Conservation (phyloP, 129 eudicot genomes). For the Kitagawia praeruptora region DNA sequence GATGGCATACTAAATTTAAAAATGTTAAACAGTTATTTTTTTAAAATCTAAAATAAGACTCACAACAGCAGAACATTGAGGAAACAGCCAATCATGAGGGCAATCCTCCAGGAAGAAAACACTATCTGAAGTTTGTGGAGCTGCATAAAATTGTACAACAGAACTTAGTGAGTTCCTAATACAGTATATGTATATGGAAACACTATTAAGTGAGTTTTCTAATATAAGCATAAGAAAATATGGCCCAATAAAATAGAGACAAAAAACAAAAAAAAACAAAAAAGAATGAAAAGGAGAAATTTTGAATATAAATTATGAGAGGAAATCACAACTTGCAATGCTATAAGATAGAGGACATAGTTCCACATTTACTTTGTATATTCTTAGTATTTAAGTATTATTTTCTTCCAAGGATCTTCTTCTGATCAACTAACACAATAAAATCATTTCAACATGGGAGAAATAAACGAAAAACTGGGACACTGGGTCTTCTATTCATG, state of each 20-base stretch:
- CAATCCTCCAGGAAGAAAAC: constrained; percentile 72
- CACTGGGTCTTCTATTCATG: neutral
- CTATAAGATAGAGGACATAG: neutral
- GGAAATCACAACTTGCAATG: neutral
- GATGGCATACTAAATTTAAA: neutral
- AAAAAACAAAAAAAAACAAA: no score
- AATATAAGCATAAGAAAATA: neutral
- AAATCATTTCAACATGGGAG: neutral
- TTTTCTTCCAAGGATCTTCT: neutral
- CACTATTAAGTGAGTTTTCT: neutral
- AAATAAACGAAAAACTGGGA: neutral
- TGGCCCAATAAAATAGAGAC: neutral
- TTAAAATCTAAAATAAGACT: constrained; percentile 26
- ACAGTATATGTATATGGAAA: neutral
- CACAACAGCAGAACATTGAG: constrained; percentile 95
- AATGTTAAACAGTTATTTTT: neutral
- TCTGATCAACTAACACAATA: neutral
- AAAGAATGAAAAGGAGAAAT: neutral
- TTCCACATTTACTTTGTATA: neutral
- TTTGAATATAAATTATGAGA: neutral
- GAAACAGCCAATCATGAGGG: constrained; percentile 98
- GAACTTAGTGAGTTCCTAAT: neutral
- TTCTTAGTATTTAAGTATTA: neutral
- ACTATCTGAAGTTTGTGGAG: constrained; percentile 53
- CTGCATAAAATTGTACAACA: constrained; percentile 35